A percentile compares a stretch with the other conserved stretches of the same genome.
These are phyloP conservation scores for Helminthosporium solani DNA, from an alignment of 2,329 filamentous ascomycete genomes.

Conservation along the genomic window DNA sequence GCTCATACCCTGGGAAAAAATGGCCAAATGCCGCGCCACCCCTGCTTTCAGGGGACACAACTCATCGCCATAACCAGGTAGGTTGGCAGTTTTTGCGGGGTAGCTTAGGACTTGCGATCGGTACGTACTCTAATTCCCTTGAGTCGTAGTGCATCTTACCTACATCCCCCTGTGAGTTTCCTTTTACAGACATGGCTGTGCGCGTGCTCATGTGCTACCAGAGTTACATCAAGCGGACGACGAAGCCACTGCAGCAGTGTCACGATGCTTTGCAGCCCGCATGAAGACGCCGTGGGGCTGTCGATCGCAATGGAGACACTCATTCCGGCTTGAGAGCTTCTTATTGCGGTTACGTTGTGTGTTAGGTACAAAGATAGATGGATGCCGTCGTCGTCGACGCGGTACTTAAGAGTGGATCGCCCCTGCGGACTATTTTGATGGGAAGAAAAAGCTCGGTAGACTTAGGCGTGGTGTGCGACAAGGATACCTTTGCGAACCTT, in stretches of 20 bases:
- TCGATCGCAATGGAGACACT: slow-evolving; percentile 6
- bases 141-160: slow-evolving; percentile 20
- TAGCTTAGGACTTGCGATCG: slow-evolving; percentile 4
- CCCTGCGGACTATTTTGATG: not conserved
- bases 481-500: not conserved
- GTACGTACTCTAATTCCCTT: slow-evolving; percentile 6
- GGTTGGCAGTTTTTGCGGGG: slow-evolving; percentile 15
- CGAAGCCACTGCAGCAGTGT: slow-evolving; percentile 8
- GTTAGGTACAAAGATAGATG: not conserved
- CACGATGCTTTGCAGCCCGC: slow-evolving; percentile 17
- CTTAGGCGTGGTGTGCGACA: not conserved
- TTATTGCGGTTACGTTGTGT: slow-evolving; percentile 1
- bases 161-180: slow-evolving; percentile 23
- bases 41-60: slow-evolving; percentile 1
- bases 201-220: slow-evolving; percentile 24
- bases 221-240: slow-evolving; percentile 12
- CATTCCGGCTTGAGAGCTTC: slow-evolving; percentile 9
- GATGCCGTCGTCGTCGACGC: not conserved
- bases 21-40: slow-evolving; percentile 3
- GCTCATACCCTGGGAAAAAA: slow-evolving; percentile 6
- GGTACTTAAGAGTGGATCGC: not conserved
- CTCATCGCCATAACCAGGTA: not conserved
- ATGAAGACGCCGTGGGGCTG: slow-evolving; percentile 23
- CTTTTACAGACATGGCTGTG: slow-evolving; percentile 17
- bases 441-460: not conserved